These are phyloP conservation scores for Tylopilus plumbeoviolaceoides DNA, from an alignment of 768 basidiomycete genomes.

Conservation along the genomic window DNA sequence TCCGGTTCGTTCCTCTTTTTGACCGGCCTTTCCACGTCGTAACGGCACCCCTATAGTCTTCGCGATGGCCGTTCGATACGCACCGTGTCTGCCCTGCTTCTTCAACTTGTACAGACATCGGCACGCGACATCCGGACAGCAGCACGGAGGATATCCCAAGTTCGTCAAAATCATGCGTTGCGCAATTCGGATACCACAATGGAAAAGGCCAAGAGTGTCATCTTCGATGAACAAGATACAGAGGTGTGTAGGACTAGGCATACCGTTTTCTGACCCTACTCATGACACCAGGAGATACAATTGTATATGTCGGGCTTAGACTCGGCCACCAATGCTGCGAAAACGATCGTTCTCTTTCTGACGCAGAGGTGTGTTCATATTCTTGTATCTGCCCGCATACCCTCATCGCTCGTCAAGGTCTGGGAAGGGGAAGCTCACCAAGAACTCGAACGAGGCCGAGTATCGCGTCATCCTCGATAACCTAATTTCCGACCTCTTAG, in stretches of 20 bases:
- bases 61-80: constrained; percentile 90
- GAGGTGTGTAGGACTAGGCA: constrained; percentile 40
- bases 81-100: constrained; percentile 86
- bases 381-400: neutral
- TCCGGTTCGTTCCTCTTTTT: constrained; percentile 51
- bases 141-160: constrained; percentile 57
- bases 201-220: constrained; percentile 48
- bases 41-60: constrained; percentile 46
- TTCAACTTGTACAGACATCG: constrained; percentile 96
- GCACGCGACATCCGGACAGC: constrained; percentile 81
- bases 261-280: neutral
- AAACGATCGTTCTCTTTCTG: constrained; percentile 76
- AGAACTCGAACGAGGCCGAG: constrained; percentile 91
- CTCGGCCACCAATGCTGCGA: constrained; percentile 79
- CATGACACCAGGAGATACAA: constrained; percentile 53
- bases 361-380: constrained; percentile 50
- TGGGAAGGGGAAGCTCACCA: constrained; percentile 82
- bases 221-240: constrained; percentile 64
- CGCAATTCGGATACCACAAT: constrained; percentile 56
- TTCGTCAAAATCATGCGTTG: constrained; percentile 58
- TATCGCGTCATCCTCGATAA: constrained; percentile 92
- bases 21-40: neutral
- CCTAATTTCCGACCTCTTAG: constrained; percentile 80
- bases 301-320: constrained; percentile 72
- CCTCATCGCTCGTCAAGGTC: constrained; percentile 43